Evolutionary conservation across 208 protist species (phyloP).

Genomic region (Acanthamoeba royreba): DNA sequence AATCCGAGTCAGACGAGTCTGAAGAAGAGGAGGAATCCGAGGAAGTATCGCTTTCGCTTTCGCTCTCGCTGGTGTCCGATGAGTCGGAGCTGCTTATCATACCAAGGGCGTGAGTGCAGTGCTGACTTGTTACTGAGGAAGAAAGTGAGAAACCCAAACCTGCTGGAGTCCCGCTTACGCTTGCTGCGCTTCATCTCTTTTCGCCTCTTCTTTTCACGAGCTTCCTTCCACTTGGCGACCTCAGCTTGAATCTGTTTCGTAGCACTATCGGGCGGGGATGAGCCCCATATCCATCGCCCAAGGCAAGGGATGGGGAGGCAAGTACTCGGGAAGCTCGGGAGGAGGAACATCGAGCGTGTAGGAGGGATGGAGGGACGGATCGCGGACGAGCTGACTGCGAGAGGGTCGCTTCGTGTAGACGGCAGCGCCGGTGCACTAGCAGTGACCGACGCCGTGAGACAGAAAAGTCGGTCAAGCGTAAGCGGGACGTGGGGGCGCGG

Average conservation of each 20-base stretch:
- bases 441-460: too few relatives aligned
- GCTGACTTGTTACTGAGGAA: not conserved
- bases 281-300: not conserved
- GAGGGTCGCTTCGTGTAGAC: not conserved
- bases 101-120: not conserved
- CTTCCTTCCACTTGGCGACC: not conserved
- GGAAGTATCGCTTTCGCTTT: not conserved
- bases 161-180: not conserved
- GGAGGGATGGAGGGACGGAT: not conserved
- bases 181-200: not conserved
- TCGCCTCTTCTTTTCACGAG: not conserved
- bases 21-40: not conserved
- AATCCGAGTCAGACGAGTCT: not conserved
- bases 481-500: too few relatives aligned
- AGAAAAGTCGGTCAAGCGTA: too few relatives aligned
- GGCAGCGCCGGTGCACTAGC: not conserved
- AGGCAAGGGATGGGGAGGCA: not conserved
- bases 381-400: not conserved
- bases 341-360: not conserved
- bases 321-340: conserved; percentile 1
- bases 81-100: not conserved
- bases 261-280: not conserved
- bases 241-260: not conserved
- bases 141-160: not conserved
- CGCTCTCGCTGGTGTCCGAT: not conserved